Evolutionary conservation across 371 early-diverging fungal species (phyloP), one percentile per base, ranked within the genome.

Genomic region (Chytridium lagenaria): DNA sequence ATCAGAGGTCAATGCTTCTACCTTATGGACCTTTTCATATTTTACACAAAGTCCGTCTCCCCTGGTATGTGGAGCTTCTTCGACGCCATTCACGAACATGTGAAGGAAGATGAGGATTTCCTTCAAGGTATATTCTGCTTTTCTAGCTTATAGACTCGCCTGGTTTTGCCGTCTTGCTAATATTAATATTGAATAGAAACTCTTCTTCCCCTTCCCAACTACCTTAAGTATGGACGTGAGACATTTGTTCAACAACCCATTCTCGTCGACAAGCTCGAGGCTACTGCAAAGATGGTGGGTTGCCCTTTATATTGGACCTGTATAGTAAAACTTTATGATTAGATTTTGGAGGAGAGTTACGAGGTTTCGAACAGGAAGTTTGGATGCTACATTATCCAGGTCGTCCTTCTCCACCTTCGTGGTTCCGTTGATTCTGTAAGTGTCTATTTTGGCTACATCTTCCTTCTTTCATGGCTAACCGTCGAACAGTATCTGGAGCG

Each of bases 31-130:
- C 89, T 92, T 51, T 90, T 90, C 72, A 90, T 92, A 2, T 94
- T 89, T 78, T 88, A 92, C 2, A 80, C 88, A 59, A 95, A 96
- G 80, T 73, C 80, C 2, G 90, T 96, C 30, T 90, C 96, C 1
- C 89, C 91, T 23, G 85, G 85, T 70, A 92, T 95, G 87, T 96
- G 98, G 96, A 76, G 81, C 55, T 80, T 95, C 67, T 93, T 95
- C 81, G 91, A 61, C 37, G 61, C 34, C 10, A 7, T 61, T 16
- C 34, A 34, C 15, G 3, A 28, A 7, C 7, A 22, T 31, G 26
- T 61, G 7, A 5, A 2, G 89, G 36, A 63, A 86, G 57, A 89
- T 96, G 55, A 90, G 91, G 82, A 78, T 75, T 33, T 85, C 93
- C 15, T 92, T 92, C 83, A 91, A 89, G 84, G 84, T 85, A 28